These are phyloP conservation scores for Nannizziopsis arthrosporioides DNA, from an alignment of 2,329 filamentous ascomycete genomes.

Conservation along the genomic window DNA sequence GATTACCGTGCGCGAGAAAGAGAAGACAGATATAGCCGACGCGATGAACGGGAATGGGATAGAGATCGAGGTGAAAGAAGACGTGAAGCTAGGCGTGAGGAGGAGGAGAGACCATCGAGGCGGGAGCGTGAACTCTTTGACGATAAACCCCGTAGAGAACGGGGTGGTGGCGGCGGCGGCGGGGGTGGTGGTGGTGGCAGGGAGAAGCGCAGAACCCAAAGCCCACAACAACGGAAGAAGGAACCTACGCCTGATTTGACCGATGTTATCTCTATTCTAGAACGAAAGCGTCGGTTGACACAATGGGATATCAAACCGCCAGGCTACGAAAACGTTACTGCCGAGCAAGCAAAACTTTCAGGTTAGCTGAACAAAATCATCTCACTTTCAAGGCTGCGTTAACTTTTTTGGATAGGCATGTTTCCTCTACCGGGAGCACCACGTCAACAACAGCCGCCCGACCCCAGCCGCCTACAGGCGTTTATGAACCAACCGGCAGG, in stretches of 20 bases:
- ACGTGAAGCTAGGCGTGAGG: conserved; percentile 53
- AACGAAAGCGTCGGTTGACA: conserved; percentile 82
- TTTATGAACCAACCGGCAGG: conserved; percentile 86
- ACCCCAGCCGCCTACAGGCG: conserved; percentile 82
- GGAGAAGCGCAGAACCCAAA: conserved; percentile 60
- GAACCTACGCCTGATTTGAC: conserved; percentile 94
- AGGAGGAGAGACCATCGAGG: conserved; percentile 49
- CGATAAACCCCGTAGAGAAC: conserved; percentile 42
- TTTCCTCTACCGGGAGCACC: conserved; percentile 94
- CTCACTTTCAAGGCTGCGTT: conserved; percentile 1
- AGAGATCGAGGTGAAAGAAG: conserved; percentile 45
- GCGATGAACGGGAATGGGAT: conserved; percentile 66
- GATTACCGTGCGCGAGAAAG: conserved; percentile 87
- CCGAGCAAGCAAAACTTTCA: conserved; percentile 95
- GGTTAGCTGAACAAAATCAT: conserved; percentile 28
- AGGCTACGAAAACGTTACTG: conserved; percentile 94
- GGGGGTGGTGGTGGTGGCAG: conserved; percentile 18
- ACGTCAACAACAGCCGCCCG: conserved; percentile 76
- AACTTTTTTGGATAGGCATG: conserved; percentile 50
- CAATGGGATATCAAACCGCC: conserved; percentile 99
- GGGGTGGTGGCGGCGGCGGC: conserved; percentile 13
- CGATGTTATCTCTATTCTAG: conserved; percentile 65
- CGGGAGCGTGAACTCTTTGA: conserved; percentile 53
- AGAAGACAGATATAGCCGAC: conserved; percentile 75
- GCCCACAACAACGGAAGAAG: conserved; percentile 74